Conservation (phyloP, 108 stramenopile species). For the Schizochytrium sp. region DNA sequence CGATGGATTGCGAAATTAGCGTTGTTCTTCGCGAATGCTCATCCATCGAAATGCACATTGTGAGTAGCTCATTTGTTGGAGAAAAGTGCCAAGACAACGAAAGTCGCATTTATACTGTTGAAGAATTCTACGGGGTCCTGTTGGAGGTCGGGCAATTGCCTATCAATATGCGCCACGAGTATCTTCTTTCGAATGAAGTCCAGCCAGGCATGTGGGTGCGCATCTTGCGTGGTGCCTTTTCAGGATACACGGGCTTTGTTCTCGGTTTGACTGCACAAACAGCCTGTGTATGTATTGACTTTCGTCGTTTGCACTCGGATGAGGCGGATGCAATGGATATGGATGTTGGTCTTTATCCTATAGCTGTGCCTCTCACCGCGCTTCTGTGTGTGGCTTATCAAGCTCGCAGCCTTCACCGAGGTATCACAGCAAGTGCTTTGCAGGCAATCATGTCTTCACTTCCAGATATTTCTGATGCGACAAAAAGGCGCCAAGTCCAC, state of each 20-base stretch:
- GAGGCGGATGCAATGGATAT: neutral
- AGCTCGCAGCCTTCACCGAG: neutral
- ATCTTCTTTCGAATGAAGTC: neutral
- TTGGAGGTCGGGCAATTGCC: conserved; percentile 40
- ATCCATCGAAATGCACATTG: neutral
- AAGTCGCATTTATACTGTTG: conserved; percentile 49
- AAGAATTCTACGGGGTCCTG: neutral
- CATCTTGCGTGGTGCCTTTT: conserved; percentile 21
- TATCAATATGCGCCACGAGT: neutral
- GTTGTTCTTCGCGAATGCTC: neutral
- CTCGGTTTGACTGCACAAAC: neutral
- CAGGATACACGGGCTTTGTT: neutral
- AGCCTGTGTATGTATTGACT: conserved; percentile 24
- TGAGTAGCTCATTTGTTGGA: neutral
- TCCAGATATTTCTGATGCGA: neutral
- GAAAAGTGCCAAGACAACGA: neutral
- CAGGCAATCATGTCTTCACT: neutral
- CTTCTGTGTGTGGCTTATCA: neutral
- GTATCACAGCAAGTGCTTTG: neutral
- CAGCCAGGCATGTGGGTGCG: conserved; percentile 13
- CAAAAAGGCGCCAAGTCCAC: too few species aligned
- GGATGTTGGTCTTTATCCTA: neutral
- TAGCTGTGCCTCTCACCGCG: neutral
- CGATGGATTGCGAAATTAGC: conserved; percentile 11
- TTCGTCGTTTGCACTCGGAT: conserved; percentile 19